Base-by-base conservation (phyloP, 176 grass and related monocot species). In the Guadua angustifolia region DNA sequence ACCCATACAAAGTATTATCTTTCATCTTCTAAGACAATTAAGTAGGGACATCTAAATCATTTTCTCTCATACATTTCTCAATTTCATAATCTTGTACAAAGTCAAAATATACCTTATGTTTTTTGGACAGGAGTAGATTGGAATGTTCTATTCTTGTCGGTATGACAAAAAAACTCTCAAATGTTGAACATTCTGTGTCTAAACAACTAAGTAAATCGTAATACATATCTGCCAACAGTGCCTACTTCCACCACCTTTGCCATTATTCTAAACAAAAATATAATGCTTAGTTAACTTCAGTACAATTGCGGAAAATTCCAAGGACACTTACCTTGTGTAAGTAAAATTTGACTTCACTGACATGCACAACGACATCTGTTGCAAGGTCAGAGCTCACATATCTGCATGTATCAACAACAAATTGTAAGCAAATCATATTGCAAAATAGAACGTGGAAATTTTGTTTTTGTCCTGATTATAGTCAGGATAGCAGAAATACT, bases 341-440 rank as follows among this genome's bases (percentile, higher is more conserved):
- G 81, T 89, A 89, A 85, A 99, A 99, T 44, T 85, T 94, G 65
- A 94, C 88, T 82, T 92, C 88, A 0, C 71, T 82, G 36, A 92
- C 88, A 60, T 91, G 89, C 55, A 99, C 82, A 38, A 92, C 68
- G 1, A 96, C 89, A 85, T 96, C 97, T 60, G 97, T 94, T 73
- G 97, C 87, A 63, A 99, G 91, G 78, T 99, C 97, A 26, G 97
- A 99, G 21, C 87, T 82, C 65, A 95, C 91, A 72, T 85, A 99
- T 84, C 97, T 99, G 91, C 82, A 46, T 53, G 22, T 8, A 83
- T 79, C 13, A 60, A 63, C 29, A 42, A 74, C 6, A 79, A 82
- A 21, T 21, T 83, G 61, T 86, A 39, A 78, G 82, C 43, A 83
- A 81, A 76, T 52, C 11, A 64, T 57, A 47, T 63, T 55, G 52